phyloP scores from a whole-genome alignment of 2,329 filamentous ascomycete genomes.

The Colletotrichum somersetense region DNA sequence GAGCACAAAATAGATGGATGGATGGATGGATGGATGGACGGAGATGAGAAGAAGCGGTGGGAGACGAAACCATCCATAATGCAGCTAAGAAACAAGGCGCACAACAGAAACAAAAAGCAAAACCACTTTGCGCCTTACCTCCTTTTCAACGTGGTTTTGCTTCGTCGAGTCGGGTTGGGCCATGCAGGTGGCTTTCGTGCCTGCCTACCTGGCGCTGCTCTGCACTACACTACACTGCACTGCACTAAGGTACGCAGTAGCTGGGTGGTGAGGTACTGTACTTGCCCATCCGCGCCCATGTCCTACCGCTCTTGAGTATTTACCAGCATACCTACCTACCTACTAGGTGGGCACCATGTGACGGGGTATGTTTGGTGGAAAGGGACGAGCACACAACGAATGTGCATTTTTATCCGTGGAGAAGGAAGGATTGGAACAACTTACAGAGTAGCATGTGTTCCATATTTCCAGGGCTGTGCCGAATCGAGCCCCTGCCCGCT shows the following conservation, averaged over 20 bases:
- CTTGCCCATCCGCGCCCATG: too few relatives aligned
- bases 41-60: conserved; percentile 25
- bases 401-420: background rate
- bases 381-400: background rate
- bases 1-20: background rate
- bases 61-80: conserved; percentile 8
- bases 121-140: conserved; percentile 8
- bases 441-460: conserved; percentile 4
- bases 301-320: too few relatives aligned
- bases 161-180: background rate
- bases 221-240: background rate
- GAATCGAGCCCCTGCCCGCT: conserved; percentile 9
- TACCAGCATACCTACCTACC: too few relatives aligned
- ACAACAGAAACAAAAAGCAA: conserved; percentile 19
- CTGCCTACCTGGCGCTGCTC: background rate
- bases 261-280: too few relatives aligned
- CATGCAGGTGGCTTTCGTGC: background rate
- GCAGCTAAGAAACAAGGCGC: conserved; percentile 35
- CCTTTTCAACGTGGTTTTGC: background rate
- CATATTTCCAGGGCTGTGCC: background rate
- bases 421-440: background rate
- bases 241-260: background rate
- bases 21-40: background rate
- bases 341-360: too few relatives aligned
- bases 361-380: too few relatives aligned